Percentiles rank a stretch among this genome's conserved stretches.
phyloP scores from a whole-genome alignment of 768 basidiomycete species.

The Kwoniella shandongensis region DNA sequence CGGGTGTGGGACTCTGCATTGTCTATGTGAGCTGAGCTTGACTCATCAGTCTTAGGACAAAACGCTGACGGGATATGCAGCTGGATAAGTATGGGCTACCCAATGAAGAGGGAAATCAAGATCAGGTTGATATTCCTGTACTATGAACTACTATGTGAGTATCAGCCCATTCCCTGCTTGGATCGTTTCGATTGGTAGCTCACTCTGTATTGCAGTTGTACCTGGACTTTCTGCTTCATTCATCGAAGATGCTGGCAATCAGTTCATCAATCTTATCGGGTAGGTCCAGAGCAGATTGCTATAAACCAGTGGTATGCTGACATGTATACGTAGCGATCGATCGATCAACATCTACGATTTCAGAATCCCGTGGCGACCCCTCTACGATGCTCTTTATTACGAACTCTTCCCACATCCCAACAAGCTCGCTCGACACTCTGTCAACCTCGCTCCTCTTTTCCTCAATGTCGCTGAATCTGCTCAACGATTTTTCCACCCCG shows the following conservation, averaged over 20 bases:
- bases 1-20: constrained; percentile 63
- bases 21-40: constrained; percentile 23
- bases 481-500: constrained; percentile 84
- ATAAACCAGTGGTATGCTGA: constrained; percentile 41
- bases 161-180: not conserved
- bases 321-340: constrained; percentile 23
- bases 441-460: constrained; percentile 53
- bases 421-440: constrained; percentile 51
- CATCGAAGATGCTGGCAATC: constrained; percentile 70
- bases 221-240: constrained; percentile 48
- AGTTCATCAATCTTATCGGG: constrained; percentile 81
- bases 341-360: constrained; percentile 46
- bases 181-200: too few species aligned
- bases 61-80: constrained; percentile 53
- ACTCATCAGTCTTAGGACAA: not conserved
- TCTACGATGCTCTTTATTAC: constrained; percentile 45
- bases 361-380: constrained; percentile 48
- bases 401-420: constrained; percentile 65
- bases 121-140: constrained; percentile 73
- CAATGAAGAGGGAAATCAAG: constrained; percentile 75
- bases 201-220: constrained; percentile 23
- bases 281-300: constrained; percentile 56
- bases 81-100: constrained; percentile 81
- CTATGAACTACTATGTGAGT: constrained; percentile 62
- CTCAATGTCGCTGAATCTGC: constrained; percentile 56